Base-by-base conservation (phyloP, 805 yeast genomes). In the Kuraishia floccosa region DNA sequence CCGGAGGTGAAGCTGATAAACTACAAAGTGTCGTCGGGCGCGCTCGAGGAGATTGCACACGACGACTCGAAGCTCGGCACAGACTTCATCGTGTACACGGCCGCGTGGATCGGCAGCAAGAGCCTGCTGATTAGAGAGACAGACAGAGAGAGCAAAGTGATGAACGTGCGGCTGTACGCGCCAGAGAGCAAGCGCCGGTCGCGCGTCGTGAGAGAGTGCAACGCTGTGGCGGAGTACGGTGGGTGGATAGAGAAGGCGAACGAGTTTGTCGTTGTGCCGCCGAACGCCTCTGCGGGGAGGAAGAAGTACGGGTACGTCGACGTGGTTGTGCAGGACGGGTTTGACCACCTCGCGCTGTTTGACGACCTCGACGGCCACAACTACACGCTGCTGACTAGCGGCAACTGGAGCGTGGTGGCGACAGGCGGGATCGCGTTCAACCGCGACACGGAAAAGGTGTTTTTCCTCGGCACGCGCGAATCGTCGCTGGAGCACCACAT, bases 291-390 rank as follows among this genome's bases (percentile, higher is more conserved):
- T 1, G 32, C 32, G 5, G 57, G 49, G 1, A 46, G 63, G 22
- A 22, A 23, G 2, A 43, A 30, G 1, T 39, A 61, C 35, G 89
- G 89, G 0, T 82, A 75, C 43, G 60, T 81, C 30, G 91, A 81
- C 46, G 53, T 72, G 3, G 63, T 73, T 10, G 72, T 67, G 12
- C 63, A 60, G 21, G 59, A 46, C 8, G 77, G 80, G 0, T 77
- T 52, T 48, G 71, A 68, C 37, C 91, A 81, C 47, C 51, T 82
- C 29, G 83, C 74, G 2, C 72, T 68, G 45, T 80, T 72, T 41
- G 54, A 65, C 12, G 57, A 67, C 2, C 61, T 68, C 1, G 45
- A 53, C 4, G 47, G 65, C 21, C 42, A 54, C 0, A 44, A 50
- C 3, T 74, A 74, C 1, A 38, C 63, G 29, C 24, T 49, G 18